Percentiles rank a stretch among this genome's conserved stretches.
Conservation (phyloP, 2,329 filamentous ascomycete genomes). For the Mycogone perniciosa region DNA sequence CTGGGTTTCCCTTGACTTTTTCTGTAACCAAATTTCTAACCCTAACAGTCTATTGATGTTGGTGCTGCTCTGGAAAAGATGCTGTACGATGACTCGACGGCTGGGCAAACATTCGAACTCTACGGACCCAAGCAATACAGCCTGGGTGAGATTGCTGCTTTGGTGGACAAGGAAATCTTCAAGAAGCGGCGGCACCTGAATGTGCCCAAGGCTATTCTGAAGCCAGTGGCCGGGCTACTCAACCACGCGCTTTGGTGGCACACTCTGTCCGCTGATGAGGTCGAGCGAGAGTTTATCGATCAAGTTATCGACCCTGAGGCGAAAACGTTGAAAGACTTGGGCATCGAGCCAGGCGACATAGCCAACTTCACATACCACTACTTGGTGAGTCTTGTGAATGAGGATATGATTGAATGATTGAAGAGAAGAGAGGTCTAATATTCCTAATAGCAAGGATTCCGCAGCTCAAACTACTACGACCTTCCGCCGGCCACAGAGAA, state of each 20-base stretch:
- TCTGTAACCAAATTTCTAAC: background rate
- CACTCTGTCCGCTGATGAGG: conserved; percentile 71
- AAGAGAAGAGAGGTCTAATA: conserved; percentile 24
- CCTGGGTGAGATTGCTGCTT: conserved; percentile 73
- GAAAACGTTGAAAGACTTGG: conserved; percentile 93
- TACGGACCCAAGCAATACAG: conserved; percentile 92
- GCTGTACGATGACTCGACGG: conserved; percentile 84
- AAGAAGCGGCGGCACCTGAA: conserved; percentile 89
- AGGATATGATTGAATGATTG: conserved; percentile 7
- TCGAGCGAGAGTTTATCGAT: conserved; percentile 89
- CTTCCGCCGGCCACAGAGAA: conserved; percentile 89
- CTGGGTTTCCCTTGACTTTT: background rate
- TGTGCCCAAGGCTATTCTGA: conserved; percentile 72
- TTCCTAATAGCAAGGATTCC: conserved; percentile 69
- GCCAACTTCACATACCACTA: conserved; percentile 88
- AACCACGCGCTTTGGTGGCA: conserved; percentile 90
- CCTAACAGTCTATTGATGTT: conserved; percentile 71
- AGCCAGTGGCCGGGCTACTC: conserved; percentile 65
- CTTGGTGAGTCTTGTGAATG: conserved; percentile 55
- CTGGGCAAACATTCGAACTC: conserved; percentile 86
- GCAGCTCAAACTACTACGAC: conserved; percentile 84
- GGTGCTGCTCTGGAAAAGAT: conserved; percentile 84
- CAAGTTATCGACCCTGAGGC: conserved; percentile 84
- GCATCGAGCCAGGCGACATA: conserved; percentile 82
- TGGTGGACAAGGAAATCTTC: conserved; percentile 89